A percentile compares a stretch with the other conserved stretches of the same genome.
Conservation (phyloP, 768 basidiomycete genomes). For the Boletellus ananas region DNA sequence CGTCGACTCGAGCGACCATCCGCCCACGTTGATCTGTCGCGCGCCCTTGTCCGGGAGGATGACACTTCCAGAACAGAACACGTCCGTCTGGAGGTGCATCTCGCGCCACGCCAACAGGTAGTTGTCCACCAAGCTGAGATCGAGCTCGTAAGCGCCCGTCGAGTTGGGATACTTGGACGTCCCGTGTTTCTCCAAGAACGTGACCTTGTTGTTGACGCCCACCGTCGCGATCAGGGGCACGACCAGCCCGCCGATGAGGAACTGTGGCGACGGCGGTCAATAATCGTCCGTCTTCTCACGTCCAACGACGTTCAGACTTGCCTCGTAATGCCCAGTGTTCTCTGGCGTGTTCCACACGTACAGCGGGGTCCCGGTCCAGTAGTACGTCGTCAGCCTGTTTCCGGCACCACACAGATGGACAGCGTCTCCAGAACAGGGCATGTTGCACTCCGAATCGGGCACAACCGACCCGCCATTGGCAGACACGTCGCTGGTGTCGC, state of each 20-base stretch:
- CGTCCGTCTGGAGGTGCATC: slow-evolving; percentile 74
- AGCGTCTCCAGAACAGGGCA: slow-evolving; percentile 68
- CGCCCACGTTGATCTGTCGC: slow-evolving; percentile 28
- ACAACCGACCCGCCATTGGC: slow-evolving; percentile 31
- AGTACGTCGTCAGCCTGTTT: slow-evolving; percentile 50
- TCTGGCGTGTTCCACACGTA: slow-evolving; percentile 63
- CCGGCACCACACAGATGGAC: slow-evolving; percentile 65
- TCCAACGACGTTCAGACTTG: slow-evolving; percentile 24
- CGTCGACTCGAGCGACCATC: slow-evolving; percentile 68
- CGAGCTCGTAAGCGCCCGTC: slow-evolving; percentile 78
- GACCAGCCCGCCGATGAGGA: slow-evolving; percentile 55
- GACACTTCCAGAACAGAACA: slow-evolving; percentile 74
- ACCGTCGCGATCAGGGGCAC: slow-evolving; percentile 73
- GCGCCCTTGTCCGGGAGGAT: slow-evolving; percentile 73
- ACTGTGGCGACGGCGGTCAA: slow-evolving; percentile 22
- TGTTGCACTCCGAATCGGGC: slow-evolving; percentile 38
- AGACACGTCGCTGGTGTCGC: slow-evolving; percentile 56
- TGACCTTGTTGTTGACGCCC: slow-evolving; percentile 78
- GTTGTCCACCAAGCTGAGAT: slow-evolving; percentile 50
- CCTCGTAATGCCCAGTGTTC: slow-evolving; percentile 70
- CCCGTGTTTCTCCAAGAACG: slow-evolving; percentile 72
- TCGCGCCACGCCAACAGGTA: slow-evolving; percentile 57
- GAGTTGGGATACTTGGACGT: slow-evolving; percentile 60
- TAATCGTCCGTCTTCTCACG: not conserved
- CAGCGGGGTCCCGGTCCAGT: slow-evolving; percentile 46